Evolutionary conservation across 164 flowering plant genomes (phyloP).

Genomic region (Aristolochia contorta): DNA sequence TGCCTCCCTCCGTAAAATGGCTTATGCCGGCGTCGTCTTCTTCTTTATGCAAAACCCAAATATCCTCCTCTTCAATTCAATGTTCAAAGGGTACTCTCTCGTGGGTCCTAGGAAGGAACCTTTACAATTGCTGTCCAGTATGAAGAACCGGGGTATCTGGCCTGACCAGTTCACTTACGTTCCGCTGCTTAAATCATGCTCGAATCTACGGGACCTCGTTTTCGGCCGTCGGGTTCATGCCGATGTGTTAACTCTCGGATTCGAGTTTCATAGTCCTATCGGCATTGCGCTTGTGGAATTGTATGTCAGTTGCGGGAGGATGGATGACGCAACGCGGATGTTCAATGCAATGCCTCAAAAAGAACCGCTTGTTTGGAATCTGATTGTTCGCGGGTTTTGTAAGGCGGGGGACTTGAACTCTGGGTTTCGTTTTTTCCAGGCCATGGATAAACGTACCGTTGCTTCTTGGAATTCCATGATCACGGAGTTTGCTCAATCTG

Average conservation of each 20-base stretch:
- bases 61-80: constrained; percentile 62
- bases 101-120: constrained; percentile 39
- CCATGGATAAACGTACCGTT: constrained; percentile 45
- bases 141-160: constrained; percentile 48
- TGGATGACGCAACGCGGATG: too few species aligned
- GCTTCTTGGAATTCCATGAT: constrained; percentile 83
- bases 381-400: constrained; percentile 30
- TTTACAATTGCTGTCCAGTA: constrained; percentile 26
- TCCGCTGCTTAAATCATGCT: constrained; percentile 65
- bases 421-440: constrained; percentile 46
- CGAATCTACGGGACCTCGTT: constrained; percentile 22
- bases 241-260: constrained; percentile 39
- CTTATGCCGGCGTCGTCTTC: constrained; percentile 52
- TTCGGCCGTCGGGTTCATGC: constrained; percentile 47
- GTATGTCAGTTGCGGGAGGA: constrained; percentile 29
- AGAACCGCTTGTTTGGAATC: too few species aligned
- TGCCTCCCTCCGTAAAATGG: constrained; percentile 28
- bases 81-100: constrained; percentile 66
- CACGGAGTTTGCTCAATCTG: constrained; percentile 38
- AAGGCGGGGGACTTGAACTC: constrained; percentile 39
- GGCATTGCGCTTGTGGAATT: constrained; percentile 59
- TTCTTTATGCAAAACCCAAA: constrained; percentile 43
- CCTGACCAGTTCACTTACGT: constrained; percentile 72
- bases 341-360: too few species aligned
- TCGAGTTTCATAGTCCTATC: constrained; percentile 28